Evolutionary conservation across 2,329 filamentous ascomycete species (phyloP).

Genomic region (Colletotrichum agaves): DNA sequence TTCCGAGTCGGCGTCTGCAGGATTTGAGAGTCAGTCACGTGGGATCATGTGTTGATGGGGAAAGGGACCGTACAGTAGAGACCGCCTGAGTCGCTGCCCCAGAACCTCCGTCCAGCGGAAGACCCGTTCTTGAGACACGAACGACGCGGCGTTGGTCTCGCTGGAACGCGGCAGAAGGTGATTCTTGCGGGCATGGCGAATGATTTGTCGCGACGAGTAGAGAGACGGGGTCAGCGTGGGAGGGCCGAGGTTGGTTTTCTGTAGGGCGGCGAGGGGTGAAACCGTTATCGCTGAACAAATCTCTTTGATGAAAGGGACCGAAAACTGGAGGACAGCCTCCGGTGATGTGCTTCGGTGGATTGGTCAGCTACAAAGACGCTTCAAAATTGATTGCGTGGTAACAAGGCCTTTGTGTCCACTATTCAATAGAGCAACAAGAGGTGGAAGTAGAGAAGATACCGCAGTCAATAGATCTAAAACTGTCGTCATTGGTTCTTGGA

Average conservation of each 20-base stretch:
- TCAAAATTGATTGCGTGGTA: too few relatives aligned
- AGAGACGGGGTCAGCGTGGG: background rate
- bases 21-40: background rate
- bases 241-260: background rate
- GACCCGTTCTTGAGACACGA: background rate
- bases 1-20: background rate
- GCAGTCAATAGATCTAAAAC: too few relatives aligned
- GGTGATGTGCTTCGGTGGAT: too few relatives aligned
- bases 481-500: too few relatives aligned
- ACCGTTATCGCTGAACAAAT: too few relatives aligned
- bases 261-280: background rate
- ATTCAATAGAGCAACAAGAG: too few relatives aligned
- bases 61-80: background rate
- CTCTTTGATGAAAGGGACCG: too few relatives aligned
- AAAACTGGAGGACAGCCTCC: too few relatives aligned
- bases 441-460: too few relatives aligned
- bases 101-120: background rate
- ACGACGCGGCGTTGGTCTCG: background rate
- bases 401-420: too few relatives aligned
- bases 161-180: background rate
- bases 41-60: accelerated
- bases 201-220: background rate
- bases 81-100: background rate
- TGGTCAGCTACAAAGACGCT: too few relatives aligned
- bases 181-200: background rate